A percentile compares a stretch with the other conserved stretches of the same genome.
These are phyloP conservation scores for Calonectria multiphialidica DNA, from an alignment of 2,329 filamentous ascomycete genomes.

Conservation along the genomic window DNA sequence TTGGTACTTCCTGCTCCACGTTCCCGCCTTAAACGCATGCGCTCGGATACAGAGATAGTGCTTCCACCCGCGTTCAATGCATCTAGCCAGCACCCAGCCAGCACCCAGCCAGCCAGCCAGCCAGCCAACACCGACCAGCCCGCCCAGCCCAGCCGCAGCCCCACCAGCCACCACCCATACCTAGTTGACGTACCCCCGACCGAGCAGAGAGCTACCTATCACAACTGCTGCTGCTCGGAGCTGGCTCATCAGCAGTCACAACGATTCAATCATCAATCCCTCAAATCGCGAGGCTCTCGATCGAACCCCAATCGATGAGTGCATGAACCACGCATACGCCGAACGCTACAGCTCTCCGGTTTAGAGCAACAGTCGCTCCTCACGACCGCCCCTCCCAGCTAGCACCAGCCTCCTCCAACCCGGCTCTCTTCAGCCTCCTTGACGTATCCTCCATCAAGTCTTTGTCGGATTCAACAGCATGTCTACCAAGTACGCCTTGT, in stretches of 20 bases:
- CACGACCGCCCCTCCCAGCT: constrained; percentile 9
- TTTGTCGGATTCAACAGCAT: constrained; percentile 46
- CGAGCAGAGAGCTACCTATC: constrained; percentile 26
- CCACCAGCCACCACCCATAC: constrained; percentile 30
- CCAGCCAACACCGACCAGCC: too few species aligned
- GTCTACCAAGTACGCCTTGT: constrained; percentile 81
- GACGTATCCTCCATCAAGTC: constrained; percentile 10
- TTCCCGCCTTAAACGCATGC: neutral
- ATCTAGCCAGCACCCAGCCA: constrained; percentile 6
- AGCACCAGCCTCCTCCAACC: constrained; percentile 12
- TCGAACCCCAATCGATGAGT: constrained; percentile 21
- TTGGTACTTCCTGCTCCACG: neutral
- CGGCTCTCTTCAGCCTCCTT: constrained; percentile 21
- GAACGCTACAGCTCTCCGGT: constrained; percentile 21
- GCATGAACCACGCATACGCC: constrained; percentile 11
- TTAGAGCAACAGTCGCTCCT: constrained; percentile 13
- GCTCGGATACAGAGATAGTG: neutral
- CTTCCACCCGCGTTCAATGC: neutral
- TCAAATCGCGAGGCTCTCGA: neutral
- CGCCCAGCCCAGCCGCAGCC: constrained; percentile 20
- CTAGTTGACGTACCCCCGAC: constrained; percentile 23
- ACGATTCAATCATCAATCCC: constrained; percentile 8
- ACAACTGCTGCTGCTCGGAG: constrained; percentile 28
- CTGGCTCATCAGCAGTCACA: constrained; percentile 28
- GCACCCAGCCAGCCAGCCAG: too few species aligned